These are phyloP conservation scores for Citrus maxima DNA, from an alignment of 345 rosid genomes.

Conservation along the genomic window DNA sequence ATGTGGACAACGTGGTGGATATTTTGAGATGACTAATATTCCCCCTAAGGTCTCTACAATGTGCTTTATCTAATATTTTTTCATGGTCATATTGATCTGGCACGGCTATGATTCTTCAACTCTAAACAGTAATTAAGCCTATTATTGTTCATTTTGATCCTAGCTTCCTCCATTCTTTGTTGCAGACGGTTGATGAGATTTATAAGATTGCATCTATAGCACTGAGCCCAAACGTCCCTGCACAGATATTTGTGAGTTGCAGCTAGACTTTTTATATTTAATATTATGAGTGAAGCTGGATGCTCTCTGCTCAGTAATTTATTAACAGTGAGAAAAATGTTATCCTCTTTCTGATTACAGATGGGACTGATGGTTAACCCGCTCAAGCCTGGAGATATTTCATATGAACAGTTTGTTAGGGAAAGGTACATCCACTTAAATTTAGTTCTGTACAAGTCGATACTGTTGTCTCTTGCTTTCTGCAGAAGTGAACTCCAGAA, in stretches of 20 bases:
- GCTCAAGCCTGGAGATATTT: conserved; percentile 89
- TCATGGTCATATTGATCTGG: neutral
- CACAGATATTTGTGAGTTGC: conserved; percentile 90
- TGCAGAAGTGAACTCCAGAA: neutral
- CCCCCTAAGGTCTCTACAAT: conserved; percentile 68
- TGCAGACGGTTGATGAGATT: conserved; percentile 94
- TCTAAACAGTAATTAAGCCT: neutral
- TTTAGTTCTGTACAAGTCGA: conserved; percentile 3
- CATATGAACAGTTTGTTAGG: conserved; percentile 68
- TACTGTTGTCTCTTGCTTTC: neutral
- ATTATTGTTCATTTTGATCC: neutral
- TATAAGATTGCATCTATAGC: conserved; percentile 90
- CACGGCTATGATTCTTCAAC: conserved; percentile 9
- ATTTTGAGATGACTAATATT: conserved; percentile 97
- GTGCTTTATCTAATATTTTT: conserved; percentile 4
- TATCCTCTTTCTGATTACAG: conserved; percentile 35
- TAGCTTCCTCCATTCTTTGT: conserved; percentile 17
- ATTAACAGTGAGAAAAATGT: neutral
- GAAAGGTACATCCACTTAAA: conserved; percentile 63
- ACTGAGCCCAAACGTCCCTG: conserved; percentile 96
- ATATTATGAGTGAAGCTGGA: conserved; percentile 8
- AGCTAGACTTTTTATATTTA: neutral
- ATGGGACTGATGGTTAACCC: conserved; percentile 99
- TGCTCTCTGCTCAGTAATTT: neutral
- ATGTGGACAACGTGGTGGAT: conserved; percentile 99